phyloP scores from a whole-genome alignment of 108 stramenopile genomes.

The Aurantiochytrium sp. region DNA sequence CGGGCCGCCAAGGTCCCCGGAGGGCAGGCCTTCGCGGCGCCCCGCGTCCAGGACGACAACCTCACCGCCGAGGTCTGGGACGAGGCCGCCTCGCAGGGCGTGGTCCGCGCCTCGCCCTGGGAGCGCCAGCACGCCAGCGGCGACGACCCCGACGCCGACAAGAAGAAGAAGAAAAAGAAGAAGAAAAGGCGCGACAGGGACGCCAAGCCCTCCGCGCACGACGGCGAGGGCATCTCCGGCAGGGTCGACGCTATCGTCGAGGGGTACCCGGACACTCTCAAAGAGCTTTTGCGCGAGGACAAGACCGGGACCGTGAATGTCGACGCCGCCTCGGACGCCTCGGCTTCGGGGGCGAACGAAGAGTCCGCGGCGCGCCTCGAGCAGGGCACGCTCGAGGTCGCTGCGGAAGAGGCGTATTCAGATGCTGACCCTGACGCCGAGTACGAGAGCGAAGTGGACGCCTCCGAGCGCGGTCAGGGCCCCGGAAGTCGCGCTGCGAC shows the following conservation, averaged over 20 bases:
- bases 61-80: conserved; percentile 11
- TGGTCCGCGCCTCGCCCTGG: neutral
- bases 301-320: too few relatives aligned
- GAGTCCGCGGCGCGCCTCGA: too few relatives aligned
- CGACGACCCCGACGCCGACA: neutral
- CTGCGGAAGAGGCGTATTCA: neutral
- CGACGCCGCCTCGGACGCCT: too few relatives aligned
- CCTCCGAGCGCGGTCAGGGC: neutral
- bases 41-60: neutral
- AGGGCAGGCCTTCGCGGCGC: neutral
- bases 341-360: too few relatives aligned
- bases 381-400: too few relatives aligned
- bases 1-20: neutral
- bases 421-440: neutral
- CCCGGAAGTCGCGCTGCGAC: neutral
- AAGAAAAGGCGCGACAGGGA: neutral
- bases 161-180: neutral
- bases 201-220: too few relatives aligned
- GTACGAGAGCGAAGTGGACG: neutral
- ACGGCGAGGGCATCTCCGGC: neutral
- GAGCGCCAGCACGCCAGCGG: neutral
- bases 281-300: neutral
- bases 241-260: neutral
- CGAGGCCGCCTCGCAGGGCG: neutral
- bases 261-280: neutral